These are phyloP conservation scores for Arthrinium puccinioides DNA, from an alignment of 2,329 filamentous ascomycete species.

Conservation along the genomic window DNA sequence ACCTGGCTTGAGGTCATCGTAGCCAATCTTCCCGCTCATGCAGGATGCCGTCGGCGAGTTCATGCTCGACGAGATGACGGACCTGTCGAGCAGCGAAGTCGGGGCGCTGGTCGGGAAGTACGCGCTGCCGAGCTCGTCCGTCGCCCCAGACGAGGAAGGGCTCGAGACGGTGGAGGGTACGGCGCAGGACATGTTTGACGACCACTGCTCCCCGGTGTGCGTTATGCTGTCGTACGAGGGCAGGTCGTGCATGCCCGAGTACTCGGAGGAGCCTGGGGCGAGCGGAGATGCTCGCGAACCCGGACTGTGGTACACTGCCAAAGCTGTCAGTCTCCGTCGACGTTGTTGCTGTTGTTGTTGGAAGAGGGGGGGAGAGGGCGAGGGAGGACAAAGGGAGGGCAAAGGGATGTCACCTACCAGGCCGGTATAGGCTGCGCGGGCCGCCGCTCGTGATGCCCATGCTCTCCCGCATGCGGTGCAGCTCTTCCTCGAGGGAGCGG, in stretches of 20 bases:
- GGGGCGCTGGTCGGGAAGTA: conserved; percentile 45
- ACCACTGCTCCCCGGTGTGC: conserved; percentile 39
- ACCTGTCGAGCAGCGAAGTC: conserved; percentile 31
- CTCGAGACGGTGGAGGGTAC: conserved; percentile 43
- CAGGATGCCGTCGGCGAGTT: conserved; percentile 23
- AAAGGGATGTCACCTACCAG: conserved; percentile 11
- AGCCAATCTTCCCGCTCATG: conserved; percentile 24
- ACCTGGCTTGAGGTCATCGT: conserved; percentile 26
- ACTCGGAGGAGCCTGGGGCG: conserved; percentile 32
- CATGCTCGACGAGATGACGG: conserved; percentile 18
- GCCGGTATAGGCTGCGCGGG: conserved; percentile 15
- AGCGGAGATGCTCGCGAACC: conserved; percentile 39
- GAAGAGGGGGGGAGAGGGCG: too few species aligned
- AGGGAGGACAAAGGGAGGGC: too few species aligned
- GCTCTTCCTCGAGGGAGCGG: conserved; percentile 45
- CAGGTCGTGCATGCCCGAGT: conserved; percentile 34
- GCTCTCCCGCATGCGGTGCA: conserved; percentile 36
- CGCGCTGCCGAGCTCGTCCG: conserved; percentile 37
- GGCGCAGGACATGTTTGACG: conserved; percentile 33
- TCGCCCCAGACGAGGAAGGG: conserved; percentile 39
- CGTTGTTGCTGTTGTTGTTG: too few species aligned
- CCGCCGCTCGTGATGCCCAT: conserved; percentile 31
- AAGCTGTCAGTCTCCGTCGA: too few species aligned
- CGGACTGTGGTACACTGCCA: conserved; percentile 20
- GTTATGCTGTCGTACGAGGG: conserved; percentile 31